phyloP scores from a whole-genome alignment of 1,284 basidiomycete species.

The Ustilago shanxiensis region DNA sequence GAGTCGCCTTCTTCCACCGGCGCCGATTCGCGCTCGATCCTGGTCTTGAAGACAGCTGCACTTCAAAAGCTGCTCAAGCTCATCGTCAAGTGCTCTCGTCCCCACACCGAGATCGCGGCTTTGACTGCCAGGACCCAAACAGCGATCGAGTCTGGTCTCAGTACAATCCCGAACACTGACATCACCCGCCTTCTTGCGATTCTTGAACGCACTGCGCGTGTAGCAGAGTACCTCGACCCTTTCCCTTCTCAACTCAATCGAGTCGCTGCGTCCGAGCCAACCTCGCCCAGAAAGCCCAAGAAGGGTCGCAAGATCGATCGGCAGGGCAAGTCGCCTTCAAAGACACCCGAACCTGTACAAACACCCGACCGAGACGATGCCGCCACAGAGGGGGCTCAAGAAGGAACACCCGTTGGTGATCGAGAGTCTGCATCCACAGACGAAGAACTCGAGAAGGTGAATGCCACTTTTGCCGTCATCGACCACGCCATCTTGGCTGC shows the following conservation, averaged over 20 bases:
- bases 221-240: slow-evolving; percentile 41
- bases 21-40: slow-evolving; percentile 16
- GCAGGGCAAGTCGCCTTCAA: slow-evolving; percentile 27
- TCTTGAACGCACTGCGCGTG: slow-evolving; percentile 51
- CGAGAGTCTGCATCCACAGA: slow-evolving; percentile 74
- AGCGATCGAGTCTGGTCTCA: slow-evolving; percentile 18
- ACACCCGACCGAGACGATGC: slow-evolving; percentile 5
- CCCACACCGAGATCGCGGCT: slow-evolving; percentile 26
- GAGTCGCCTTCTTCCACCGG: slow-evolving; percentile 29
- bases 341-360: slow-evolving; percentile 30
- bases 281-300: slow-evolving; percentile 35
- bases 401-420: background rate
- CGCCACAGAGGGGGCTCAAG: background rate
- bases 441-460: slow-evolving; percentile 72
- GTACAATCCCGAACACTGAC: slow-evolving; percentile 31
- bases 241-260: slow-evolving; percentile 42
- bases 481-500: slow-evolving; percentile 76
- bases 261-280: slow-evolving; percentile 14
- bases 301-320: slow-evolving; percentile 24
- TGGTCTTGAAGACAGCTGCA: slow-evolving; percentile 38
- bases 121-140: slow-evolving; percentile 21
- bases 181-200: slow-evolving; percentile 47
- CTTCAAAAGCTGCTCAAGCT: slow-evolving; percentile 53
- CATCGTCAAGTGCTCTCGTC: slow-evolving; percentile 40
- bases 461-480: slow-evolving; percentile 55